These are phyloP conservation scores for Wickerhamiella dianesei DNA, from an alignment of 805 yeast genomes.

Conservation along the genomic window DNA sequence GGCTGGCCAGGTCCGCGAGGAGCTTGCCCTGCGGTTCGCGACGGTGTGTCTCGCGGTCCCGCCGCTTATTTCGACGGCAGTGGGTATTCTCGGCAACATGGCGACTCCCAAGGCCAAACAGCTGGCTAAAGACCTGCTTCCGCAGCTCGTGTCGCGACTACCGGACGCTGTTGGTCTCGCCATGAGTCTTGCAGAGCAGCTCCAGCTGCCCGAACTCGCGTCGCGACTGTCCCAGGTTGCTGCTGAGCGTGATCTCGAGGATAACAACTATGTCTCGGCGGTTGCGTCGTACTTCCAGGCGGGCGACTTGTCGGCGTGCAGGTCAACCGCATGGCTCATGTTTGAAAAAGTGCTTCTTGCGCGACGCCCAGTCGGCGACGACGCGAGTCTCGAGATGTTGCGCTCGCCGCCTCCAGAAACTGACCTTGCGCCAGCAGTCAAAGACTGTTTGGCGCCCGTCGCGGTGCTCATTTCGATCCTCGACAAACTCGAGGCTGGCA, in stretches of 20 bases:
- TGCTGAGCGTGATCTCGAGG: slow-evolving; percentile 8
- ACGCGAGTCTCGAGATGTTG: slow-evolving; percentile 5
- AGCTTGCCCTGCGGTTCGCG: slow-evolving; percentile 12
- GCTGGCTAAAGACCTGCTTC: slow-evolving; percentile 9
- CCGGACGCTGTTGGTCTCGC: slow-evolving; percentile 5
- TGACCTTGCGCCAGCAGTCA: slow-evolving; percentile 6
- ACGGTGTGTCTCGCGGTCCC: slow-evolving; percentile 8
- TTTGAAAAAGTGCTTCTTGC: slow-evolving; percentile 10
- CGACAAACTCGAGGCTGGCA: slow-evolving; percentile 6
- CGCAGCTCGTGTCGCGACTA: slow-evolving; percentile 10
- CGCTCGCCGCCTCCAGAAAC: background rate
- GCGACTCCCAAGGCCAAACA: slow-evolving; percentile 9
- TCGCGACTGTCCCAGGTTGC: slow-evolving; percentile 6
- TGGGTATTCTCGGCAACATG: slow-evolving; percentile 12
- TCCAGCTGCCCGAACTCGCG: slow-evolving; percentile 10
- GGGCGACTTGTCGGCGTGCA: slow-evolving; percentile 6
- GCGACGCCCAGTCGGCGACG: slow-evolving; percentile 4
- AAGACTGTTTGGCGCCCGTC: slow-evolving; percentile 12
- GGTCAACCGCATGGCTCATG: slow-evolving; percentile 8
- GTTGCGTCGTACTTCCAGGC: slow-evolving; percentile 9
- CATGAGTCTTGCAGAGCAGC: slow-evolving; percentile 10
- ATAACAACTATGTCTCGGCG: slow-evolving; percentile 8
- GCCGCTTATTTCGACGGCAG: slow-evolving; percentile 8
- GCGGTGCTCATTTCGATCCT: slow-evolving; percentile 11
- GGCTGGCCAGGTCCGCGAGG: slow-evolving; percentile 11